Conservation (phyloP, 73 alveolate species). For the Stentor roeselii region DNA sequence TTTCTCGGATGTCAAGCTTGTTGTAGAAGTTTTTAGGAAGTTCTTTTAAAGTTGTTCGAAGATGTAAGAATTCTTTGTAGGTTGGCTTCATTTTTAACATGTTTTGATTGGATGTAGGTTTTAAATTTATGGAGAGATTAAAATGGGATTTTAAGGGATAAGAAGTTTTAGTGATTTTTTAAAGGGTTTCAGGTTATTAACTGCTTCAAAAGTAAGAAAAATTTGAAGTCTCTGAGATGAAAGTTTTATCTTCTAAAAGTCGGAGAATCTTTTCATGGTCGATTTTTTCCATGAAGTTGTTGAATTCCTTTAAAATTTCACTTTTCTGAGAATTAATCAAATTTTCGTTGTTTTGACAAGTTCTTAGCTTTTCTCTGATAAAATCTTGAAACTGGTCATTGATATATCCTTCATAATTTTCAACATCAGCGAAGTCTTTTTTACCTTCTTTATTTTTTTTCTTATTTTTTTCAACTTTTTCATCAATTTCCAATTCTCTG, state of each 20-base stretch:
- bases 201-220: too few species aligned
- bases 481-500: too few species aligned
- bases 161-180: too few species aligned
- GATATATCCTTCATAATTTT: neutral
- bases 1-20: neutral
- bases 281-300: neutral
- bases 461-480: too few species aligned
- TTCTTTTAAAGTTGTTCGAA: neutral
- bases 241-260: neutral
- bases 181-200: too few species aligned
- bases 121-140: neutral
- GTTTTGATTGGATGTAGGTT: neutral
- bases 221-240: neutral
- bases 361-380: neutral
- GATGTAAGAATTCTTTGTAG: neutral
- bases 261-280: neutral
- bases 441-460: too few species aligned
- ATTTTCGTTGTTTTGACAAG: neutral
- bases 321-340: too few species aligned
- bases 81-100: neutral
- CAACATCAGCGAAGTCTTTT: too few species aligned
- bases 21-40: neutral
- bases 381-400: neutral
- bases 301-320: neutral
- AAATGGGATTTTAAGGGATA: too few species aligned